Evolutionary conservation across 2,329 filamentous ascomycete genomes (phyloP).

Genomic region (Nannizzia gypsea): DNA sequence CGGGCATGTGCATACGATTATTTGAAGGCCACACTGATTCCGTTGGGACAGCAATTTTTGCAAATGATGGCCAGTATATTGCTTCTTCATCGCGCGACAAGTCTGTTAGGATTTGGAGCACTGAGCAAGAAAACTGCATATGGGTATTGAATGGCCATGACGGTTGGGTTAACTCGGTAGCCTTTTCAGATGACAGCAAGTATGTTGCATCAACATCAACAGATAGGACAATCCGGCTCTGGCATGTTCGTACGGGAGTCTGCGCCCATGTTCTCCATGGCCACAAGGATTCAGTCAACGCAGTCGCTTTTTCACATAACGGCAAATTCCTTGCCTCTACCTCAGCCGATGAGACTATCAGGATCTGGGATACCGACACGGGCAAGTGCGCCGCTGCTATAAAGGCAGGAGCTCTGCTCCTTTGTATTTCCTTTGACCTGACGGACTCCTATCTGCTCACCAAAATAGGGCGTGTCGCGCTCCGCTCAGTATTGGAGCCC

Average conservation of each 20-base stretch:
- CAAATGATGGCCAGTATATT: conserved; percentile 73
- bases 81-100: conserved; percentile 85
- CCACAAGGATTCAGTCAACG: background rate
- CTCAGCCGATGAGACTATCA: conserved; percentile 84
- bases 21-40: conserved; percentile 55
- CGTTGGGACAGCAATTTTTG: conserved; percentile 72
- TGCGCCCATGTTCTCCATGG: background rate
- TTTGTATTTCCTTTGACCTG: background rate
- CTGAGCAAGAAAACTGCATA: conserved; percentile 48
- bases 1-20: background rate
- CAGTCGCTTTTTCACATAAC: background rate
- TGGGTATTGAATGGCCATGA: background rate
- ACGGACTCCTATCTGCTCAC: background rate
- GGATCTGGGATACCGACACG: conserved; percentile 65
- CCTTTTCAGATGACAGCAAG: background rate
- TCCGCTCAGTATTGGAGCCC: background rate
- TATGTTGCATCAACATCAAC: background rate
- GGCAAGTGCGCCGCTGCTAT: background rate
- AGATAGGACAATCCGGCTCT: conserved; percentile 2
- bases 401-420: background rate
- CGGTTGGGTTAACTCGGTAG: background rate
- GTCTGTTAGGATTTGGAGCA: conserved; percentile 90
- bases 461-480: background rate
- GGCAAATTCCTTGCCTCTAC: conserved; percentile 31
- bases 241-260: background rate